Conservation (phyloP, 2,329 filamentous ascomycete genomes). For the Fusarium sp. region DNA sequence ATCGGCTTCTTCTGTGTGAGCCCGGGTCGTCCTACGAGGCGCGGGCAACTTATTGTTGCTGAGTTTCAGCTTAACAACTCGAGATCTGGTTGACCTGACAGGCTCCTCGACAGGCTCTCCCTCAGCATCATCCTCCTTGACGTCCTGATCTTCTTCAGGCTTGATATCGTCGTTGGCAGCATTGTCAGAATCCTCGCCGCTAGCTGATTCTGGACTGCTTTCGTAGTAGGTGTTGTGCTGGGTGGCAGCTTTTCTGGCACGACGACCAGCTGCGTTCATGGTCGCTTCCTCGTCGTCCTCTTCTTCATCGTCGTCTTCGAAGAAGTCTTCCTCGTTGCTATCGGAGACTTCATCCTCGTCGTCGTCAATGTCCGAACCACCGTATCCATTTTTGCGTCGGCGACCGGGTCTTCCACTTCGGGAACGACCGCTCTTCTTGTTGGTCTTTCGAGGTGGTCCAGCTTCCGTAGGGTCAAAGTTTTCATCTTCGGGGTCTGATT, state of each 20-base stretch:
- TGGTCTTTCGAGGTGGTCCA: conserved; percentile 53
- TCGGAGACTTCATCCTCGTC: conserved; percentile 69
- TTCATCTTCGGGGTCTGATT: conserved; percentile 73
- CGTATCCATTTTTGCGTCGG: conserved; percentile 59
- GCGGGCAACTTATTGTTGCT: conserved; percentile 49
- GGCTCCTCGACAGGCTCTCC: conserved; percentile 35
- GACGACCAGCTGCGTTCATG: conserved; percentile 60
- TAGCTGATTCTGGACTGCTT: conserved; percentile 47
- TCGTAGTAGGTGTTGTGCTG: conserved; percentile 61
- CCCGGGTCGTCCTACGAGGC: conserved; percentile 63
- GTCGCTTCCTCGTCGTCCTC: conserved; percentile 57
- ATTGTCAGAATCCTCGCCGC: conserved; percentile 46
- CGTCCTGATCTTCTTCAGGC: conserved; percentile 43
- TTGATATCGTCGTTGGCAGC: conserved; percentile 44
- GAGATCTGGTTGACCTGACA: conserved; percentile 47
- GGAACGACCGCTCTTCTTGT: conserved; percentile 57
- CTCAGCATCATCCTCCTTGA: conserved; percentile 45
- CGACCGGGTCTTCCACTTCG: conserved; percentile 49
- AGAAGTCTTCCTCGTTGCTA: conserved; percentile 62
- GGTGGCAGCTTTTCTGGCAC: conserved; percentile 60
- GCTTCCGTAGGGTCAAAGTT: conserved; percentile 69
- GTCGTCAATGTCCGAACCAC: conserved; percentile 69
- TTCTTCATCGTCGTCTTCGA: conserved; percentile 59
- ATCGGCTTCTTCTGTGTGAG: conserved; percentile 65
- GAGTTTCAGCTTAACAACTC: conserved; percentile 60